A percentile compares a stretch with the other conserved stretches of the same genome.
Evolutionary conservation across 2,329 filamentous ascomycete species (phyloP).

Genomic region (Exophiala sp.): DNA sequence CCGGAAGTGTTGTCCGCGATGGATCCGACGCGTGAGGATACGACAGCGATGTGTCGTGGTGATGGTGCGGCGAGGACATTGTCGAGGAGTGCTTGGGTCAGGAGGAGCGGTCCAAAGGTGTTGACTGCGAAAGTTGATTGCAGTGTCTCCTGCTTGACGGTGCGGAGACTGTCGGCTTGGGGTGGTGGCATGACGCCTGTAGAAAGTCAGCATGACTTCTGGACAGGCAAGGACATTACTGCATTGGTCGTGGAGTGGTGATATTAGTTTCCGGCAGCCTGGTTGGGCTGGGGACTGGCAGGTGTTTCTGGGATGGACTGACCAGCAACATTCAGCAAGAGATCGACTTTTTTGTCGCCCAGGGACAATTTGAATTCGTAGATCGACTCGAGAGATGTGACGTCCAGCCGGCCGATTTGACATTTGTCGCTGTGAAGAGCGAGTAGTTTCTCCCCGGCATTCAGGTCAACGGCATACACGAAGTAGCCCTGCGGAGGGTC

Average conservation of each 20-base stretch:
- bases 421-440: conserved; percentile 6
- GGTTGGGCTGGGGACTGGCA: no score
- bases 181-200: conserved; percentile 1
- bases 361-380: conserved; percentile 21
- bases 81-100: conserved; percentile 43
- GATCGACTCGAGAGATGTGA: conserved; percentile 26
- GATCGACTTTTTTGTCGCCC: conserved; percentile 19
- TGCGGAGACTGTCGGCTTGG: conserved; percentile 33
- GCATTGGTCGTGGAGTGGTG: no score
- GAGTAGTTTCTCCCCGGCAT: conserved; percentile 13
- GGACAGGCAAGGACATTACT: no score
- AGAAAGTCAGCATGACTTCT: no score
- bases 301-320: no score
- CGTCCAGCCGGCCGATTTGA: conserved; percentile 14
- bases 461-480: conserved; percentile 19
- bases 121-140: conserved; percentile 41
- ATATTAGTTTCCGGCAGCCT: no score
- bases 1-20: conserved; percentile 43
- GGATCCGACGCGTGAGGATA: conserved; percentile 42
- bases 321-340: conserved; percentile 27
- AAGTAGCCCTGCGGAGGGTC: conserved; percentile 15
- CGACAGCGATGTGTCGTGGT: conserved; percentile 37
- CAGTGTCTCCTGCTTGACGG: conserved; percentile 15
- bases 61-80: conserved; percentile 33
- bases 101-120: conserved; percentile 42